Base-by-base conservation (phyloP, 768 basidiomycete genomes). In the Calvatia gigantea region DNA sequence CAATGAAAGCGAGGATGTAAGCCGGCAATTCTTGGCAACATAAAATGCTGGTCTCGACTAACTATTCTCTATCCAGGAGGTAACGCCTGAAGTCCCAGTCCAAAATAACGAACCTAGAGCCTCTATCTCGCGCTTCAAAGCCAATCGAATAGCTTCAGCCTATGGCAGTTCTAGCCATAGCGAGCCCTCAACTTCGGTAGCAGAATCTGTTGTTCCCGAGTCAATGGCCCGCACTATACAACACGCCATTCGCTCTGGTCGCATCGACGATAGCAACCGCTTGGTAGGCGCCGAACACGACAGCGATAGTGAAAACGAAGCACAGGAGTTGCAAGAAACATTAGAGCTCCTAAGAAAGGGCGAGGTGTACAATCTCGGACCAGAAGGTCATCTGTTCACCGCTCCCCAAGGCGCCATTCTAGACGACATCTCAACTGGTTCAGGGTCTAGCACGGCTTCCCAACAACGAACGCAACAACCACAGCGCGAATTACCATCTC, bases 61-160 rank as follows among this genome's bases (percentile, higher is more conserved):
- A 50, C 45, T 12, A 25, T 29, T 23, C 54, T 8, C 33, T 57
- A 37, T 51, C 9, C 58, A 82, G 81, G 73, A 76, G 11, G 69
- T 75, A 9, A 69, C 74, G 2, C 62, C 75, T 7, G 78, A 81
- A 0, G 71, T 77, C 17, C 72, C 37, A 31, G 19, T 74, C 8
- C 66, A 76, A 1, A 62, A 72, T 2, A 67, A 71, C 14, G 70
- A 64, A 15, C 69, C 75, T 39, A 86, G 81, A 63, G 74, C 81
- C 6, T 62, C 75, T 0, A 68, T 85, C 37, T 91, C 89, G 11
- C 80, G 75, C 37, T 90, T 91, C 67, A 90, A 82, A 64, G 79
- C 84, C 1, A 78, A 72, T 38, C 79, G 77, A 19, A 69, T 86
- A 54, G 74, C 76, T 14, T 72, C 76, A 23, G 73, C 80, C 1